Evolutionary conservation across 202 grass and related monocot species (phyloP), one percentile per base, ranked within the genome.

Genomic region (Dendrocalamus latiflorus): DNA sequence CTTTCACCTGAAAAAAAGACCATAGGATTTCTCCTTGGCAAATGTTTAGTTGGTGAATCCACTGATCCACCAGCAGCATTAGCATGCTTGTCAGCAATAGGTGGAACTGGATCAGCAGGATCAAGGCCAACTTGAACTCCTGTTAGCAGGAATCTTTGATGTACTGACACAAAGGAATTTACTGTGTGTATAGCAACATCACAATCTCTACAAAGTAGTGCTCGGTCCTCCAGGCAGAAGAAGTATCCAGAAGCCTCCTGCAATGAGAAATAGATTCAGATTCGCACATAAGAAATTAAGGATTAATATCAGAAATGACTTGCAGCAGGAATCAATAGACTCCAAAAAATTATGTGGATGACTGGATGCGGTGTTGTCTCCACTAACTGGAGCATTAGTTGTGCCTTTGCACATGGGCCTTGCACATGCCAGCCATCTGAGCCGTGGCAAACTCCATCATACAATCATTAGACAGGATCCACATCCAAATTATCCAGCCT

Each of bases 171-270:
- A 81, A 90, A 88, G 2, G 93, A 79, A 84, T 98, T 98, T 76
- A 83, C 91, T 37, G 93, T 86, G 75, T 98, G 95, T 82, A 98
- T 90, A 79, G 95, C 45, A 85, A 95, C 88, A 82, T 98, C 96
- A 73, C 96, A 98, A 68, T 93, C 92, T 89, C 93, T 85, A 76
- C 96, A 98, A 57, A 98, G 89, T 67, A 98, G 60, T 1, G 96
- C 96, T 41, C 96, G 96, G 15, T 98, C 96, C 51, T 98, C 93
- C 18, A 95, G 56, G 84, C 96, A 98, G 87, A 98, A 98, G 74
- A 98, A 98, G 82, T 93, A 98, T 56, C 96, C 96, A 87, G 91
- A 93, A 76, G 85, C 76, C 73, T 98, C 96, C 96, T 98, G 96
- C 71, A 90, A 57, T 74, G 72, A 20, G 24, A 87, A 72, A 58